phyloP scores from a whole-genome alignment of 495 filamentous ascomycete species.

The Collariella sp. region DNA sequence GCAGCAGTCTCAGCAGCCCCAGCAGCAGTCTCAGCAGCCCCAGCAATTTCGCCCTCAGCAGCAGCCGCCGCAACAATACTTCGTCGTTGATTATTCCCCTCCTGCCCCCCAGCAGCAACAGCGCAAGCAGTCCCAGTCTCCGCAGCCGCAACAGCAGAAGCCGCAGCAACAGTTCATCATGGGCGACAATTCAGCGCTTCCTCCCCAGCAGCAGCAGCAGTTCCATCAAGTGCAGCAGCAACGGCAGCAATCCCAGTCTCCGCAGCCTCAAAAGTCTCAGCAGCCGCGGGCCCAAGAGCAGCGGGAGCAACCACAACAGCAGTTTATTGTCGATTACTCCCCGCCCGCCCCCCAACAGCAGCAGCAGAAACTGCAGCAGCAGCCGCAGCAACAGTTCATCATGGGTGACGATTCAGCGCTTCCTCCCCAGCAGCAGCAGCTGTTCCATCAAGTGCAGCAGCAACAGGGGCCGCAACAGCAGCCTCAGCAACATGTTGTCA shows the following conservation, averaged over 20 bases:
- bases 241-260: neutral
- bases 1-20: neutral
- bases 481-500: neutral
- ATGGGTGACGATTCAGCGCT: too few relatives aligned
- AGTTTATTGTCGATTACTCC: neutral
- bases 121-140: too few relatives aligned
- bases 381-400: neutral
- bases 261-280: too few relatives aligned
- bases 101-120: neutral
- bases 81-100: neutral
- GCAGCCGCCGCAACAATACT: neutral
- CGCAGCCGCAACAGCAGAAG: too few relatives aligned
- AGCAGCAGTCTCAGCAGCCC: neutral
- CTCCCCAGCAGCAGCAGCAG: too few relatives aligned
- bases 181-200: too few relatives aligned
- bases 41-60: neutral
- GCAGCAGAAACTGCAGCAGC: neutral
- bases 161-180: slow-evolving; percentile 1
- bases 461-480: neutral
- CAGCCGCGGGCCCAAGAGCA: neutral
- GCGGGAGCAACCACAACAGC: neutral
- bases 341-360: neutral
- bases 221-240: neutral
- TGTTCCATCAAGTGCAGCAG: neutral
- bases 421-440: too few relatives aligned